These are phyloP conservation scores for Cyanodermella asteris DNA, from an alignment of 2,329 filamentous ascomycete species.

Conservation along the genomic window DNA sequence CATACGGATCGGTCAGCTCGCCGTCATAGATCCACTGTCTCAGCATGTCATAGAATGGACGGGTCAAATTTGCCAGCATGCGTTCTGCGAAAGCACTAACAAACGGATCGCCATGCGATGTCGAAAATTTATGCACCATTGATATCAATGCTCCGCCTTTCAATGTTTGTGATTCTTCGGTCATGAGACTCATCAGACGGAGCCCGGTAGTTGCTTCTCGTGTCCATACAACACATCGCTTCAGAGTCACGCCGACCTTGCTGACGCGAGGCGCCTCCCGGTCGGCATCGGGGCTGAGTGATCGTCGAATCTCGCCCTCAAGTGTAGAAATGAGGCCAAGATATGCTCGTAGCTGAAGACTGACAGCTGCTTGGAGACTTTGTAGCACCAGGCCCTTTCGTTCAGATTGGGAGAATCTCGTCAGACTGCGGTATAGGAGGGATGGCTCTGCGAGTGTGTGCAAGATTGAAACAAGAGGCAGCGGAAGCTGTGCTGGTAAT, in stretches of 20 bases:
- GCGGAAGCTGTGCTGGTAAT: slow-evolving; percentile 56
- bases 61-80: slow-evolving; percentile 63
- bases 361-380: slow-evolving; percentile 72
- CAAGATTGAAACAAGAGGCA: slow-evolving; percentile 67
- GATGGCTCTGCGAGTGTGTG: slow-evolving; percentile 85
- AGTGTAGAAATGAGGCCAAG: slow-evolving; percentile 75
- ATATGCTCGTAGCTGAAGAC: slow-evolving; percentile 69
- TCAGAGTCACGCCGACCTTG: slow-evolving; percentile 78
- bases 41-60: slow-evolving; percentile 91
- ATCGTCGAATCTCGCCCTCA: slow-evolving; percentile 74
- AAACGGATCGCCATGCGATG: slow-evolving; percentile 85
- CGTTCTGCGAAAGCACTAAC: slow-evolving; percentile 85
- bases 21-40: slow-evolving; percentile 96
- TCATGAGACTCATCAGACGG: slow-evolving; percentile 79
- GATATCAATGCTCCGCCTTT: slow-evolving; percentile 85
- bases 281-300: slow-evolving; percentile 47
- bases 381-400: slow-evolving; percentile 76
- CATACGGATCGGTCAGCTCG: slow-evolving; percentile 86
- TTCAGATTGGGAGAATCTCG: slow-evolving; percentile 59
- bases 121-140: slow-evolving; percentile 78
- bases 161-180: slow-evolving; percentile 66
- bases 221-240: slow-evolving; percentile 92
- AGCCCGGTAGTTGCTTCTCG: slow-evolving; percentile 91
- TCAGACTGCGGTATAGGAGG: slow-evolving; percentile 64
- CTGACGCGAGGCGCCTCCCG: slow-evolving; percentile 48